phyloP scores from a whole-genome alignment of 2,329 filamentous ascomycete genomes.

The Epichloe typhina region DNA sequence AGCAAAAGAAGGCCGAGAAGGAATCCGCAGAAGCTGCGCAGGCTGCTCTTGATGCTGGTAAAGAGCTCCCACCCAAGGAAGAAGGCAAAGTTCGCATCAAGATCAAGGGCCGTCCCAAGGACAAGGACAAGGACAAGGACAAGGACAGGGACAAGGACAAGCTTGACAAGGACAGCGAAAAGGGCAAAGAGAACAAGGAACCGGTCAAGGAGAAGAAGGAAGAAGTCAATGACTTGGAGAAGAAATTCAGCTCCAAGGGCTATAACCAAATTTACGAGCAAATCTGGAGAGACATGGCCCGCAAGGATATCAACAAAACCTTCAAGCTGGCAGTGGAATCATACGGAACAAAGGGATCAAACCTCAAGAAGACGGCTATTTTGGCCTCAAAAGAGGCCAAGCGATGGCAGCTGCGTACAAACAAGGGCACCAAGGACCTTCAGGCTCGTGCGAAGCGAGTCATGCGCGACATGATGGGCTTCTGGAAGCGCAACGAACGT shows the following conservation, averaged over 20 bases:
- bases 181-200: slow-evolving; percentile 26
- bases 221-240: slow-evolving; percentile 40
- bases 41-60: slow-evolving; percentile 65
- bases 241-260: slow-evolving; percentile 71
- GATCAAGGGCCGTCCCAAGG: slow-evolving; percentile 39
- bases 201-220: slow-evolving; percentile 40
- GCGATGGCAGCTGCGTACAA: slow-evolving; percentile 92
- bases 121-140: slow-evolving; percentile 24
- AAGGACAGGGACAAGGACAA: slow-evolving; percentile 24
- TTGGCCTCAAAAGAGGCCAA: slow-evolving; percentile 94
- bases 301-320: slow-evolving; percentile 88
- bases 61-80: slow-evolving; percentile 50
- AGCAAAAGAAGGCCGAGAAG: slow-evolving; percentile 71
- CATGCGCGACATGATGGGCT: slow-evolving; percentile 99
- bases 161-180: slow-evolving; percentile 31
- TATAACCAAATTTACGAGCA: slow-evolving; percentile 97
- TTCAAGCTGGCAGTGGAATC: slow-evolving; percentile 80
- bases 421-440: slow-evolving; percentile 96
- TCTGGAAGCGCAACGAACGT: slow-evolving; percentile 98
- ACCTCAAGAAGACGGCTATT: slow-evolving; percentile 93
- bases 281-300: slow-evolving; percentile 88
- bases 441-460: slow-evolving; percentile 93
- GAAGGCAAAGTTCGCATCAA: slow-evolving; percentile 51
- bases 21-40: slow-evolving; percentile 78
- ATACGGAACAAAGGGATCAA: slow-evolving; percentile 77